These are phyloP conservation scores for Tricholoma matsutake DNA, from an alignment of 768 basidiomycete species.

Conservation along the genomic window DNA sequence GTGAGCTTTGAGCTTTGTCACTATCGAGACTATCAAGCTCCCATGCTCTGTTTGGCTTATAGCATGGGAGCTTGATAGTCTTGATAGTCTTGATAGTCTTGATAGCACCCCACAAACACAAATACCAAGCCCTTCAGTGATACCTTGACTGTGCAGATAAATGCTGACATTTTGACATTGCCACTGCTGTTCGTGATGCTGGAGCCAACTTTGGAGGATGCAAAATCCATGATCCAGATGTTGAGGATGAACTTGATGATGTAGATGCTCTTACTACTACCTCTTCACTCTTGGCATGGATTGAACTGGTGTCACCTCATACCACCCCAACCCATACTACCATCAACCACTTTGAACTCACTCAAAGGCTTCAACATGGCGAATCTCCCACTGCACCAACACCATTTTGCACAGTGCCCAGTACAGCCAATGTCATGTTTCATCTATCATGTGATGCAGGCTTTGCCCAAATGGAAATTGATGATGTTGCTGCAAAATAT, in stretches of 20 bases:
- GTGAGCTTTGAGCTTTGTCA: too few species aligned
- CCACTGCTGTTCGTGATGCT: constrained; percentile 15
- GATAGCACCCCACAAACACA: too few species aligned
- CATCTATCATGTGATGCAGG: constrained; percentile 21
- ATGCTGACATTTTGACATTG: constrained; percentile 25
- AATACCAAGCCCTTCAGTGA: too few species aligned
- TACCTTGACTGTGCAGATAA: constrained; percentile 30
- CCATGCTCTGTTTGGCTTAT: too few species aligned
- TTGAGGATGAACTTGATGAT: constrained; percentile 3
- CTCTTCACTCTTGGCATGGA: neutral
- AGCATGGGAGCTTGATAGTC: too few species aligned
- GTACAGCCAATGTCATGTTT: neutral
- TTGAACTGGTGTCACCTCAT: neutral
- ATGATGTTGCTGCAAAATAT: constrained; percentile 19
- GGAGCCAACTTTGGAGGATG: neutral
- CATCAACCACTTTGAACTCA: neutral
- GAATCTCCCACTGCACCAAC: neutral
- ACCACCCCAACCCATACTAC: neutral
- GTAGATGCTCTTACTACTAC: neutral
- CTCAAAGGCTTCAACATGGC: neutral
- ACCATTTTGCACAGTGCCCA: neutral
- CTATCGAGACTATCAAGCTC: too few species aligned
- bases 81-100: too few species aligned
- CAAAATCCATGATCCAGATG: constrained; percentile 2
- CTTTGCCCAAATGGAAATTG: constrained; percentile 15